Percentiles rank a stretch among this genome's conserved stretches.
Conservation (phyloP, 306 rosid genomes). For the Castanea crenata region DNA sequence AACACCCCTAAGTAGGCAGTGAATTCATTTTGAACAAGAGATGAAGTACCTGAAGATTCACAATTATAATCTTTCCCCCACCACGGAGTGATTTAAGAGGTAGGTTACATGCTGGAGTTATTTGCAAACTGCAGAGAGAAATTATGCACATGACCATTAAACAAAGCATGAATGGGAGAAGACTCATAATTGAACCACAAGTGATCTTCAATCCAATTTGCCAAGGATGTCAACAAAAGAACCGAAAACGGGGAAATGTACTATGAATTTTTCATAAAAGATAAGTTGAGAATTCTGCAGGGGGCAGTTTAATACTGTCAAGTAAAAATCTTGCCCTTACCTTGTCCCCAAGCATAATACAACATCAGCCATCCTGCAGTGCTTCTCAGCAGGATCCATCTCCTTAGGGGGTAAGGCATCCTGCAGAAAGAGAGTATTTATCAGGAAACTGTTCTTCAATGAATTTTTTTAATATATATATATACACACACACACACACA, state of each 20-base stretch:
- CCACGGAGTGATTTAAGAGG: slow-evolving; percentile 91
- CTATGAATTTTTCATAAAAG: neutral
- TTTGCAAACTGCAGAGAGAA: slow-evolving; percentile 75
- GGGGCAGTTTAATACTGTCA: neutral
- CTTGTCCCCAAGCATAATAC: slow-evolving; percentile 97
- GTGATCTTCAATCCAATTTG: neutral
- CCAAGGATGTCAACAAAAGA: neutral
- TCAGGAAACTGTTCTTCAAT: neutral
- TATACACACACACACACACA: neutral
- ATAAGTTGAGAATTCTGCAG: neutral
- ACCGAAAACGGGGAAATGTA: neutral
- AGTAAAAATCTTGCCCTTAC: slow-evolving; percentile 39
- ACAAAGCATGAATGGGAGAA: slow-evolving; percentile 17
- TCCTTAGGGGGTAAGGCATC: slow-evolving; percentile 96
- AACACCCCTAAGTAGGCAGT: neutral
- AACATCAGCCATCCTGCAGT: slow-evolving; percentile 92
- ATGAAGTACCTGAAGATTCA: slow-evolving; percentile 86
- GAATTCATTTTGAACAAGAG: neutral
- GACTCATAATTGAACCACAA: slow-evolving; percentile 10
- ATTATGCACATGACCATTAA: slow-evolving; percentile 27
- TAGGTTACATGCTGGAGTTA: slow-evolving; percentile 98
- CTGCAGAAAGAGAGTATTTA: slow-evolving; percentile 30
- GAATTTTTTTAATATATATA: neutral
- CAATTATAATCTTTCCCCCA: slow-evolving; percentile 93
- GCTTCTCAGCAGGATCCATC: slow-evolving; percentile 94